Percentiles rank a stretch among this genome's conserved stretches.
phyloP scores from a whole-genome alignment of 2,329 filamentous ascomycete species.

The Arthrobotrys megalospora region DNA sequence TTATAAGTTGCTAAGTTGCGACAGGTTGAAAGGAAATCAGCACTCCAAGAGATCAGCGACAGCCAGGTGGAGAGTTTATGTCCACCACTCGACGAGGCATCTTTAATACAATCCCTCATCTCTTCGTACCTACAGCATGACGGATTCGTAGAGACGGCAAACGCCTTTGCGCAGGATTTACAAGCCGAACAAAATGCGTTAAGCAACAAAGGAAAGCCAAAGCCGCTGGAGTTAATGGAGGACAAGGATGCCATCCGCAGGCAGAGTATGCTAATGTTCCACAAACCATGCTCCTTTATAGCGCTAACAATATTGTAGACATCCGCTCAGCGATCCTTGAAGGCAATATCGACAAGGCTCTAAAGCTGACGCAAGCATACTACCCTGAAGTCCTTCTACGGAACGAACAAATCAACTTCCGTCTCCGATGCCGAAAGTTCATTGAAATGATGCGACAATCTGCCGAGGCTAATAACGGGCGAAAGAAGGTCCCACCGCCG shows the following conservation, averaged over 20 bases:
- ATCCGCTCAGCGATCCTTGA: conserved; percentile 90
- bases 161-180: conserved; percentile 88
- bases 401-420: conserved; percentile 89
- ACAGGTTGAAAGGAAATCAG: conserved; percentile 75
- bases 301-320: conserved; percentile 70
- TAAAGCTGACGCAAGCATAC: conserved; percentile 83
- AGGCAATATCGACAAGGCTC: conserved; percentile 89
- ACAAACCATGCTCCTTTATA: neutral
- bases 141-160: conserved; percentile 92
- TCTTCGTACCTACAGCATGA: conserved; percentile 86
- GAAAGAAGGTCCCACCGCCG: conserved; percentile 64
- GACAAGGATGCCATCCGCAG: conserved; percentile 88
- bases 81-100: conserved; percentile 78
- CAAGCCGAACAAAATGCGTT: conserved; percentile 80
- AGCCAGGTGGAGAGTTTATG: conserved; percentile 74
- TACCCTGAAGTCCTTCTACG: conserved; percentile 85
- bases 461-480: conserved; percentile 30
- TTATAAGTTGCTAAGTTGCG: conserved; percentile 50
- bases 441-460: conserved; percentile 90
- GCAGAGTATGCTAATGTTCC: conserved; percentile 76
- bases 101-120: conserved; percentile 85
- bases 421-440: conserved; percentile 89
- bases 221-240: conserved; percentile 77
- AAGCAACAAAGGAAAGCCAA: conserved; percentile 67
- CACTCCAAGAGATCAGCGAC: conserved; percentile 76